A percentile compares a stretch with the other conserved stretches of the same genome.
phyloP scores from a whole-genome alignment of 768 basidiomycete species.

The Tylopilus felleus region DNA sequence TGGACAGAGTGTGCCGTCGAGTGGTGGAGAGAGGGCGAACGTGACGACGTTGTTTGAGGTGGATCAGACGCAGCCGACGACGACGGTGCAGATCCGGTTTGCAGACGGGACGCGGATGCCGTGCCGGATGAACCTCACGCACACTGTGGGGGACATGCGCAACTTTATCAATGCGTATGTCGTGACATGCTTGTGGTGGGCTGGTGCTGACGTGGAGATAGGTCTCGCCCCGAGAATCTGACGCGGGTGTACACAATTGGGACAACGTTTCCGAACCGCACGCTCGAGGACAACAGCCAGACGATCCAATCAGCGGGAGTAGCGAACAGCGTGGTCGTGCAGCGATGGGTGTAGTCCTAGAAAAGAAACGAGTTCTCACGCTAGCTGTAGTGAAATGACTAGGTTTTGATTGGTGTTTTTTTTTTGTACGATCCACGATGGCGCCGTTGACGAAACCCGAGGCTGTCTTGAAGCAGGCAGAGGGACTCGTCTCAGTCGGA shows the following conservation, averaged over 20 bases:
- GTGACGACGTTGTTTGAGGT: slow-evolving; percentile 69
- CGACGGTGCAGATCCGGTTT: slow-evolving; percentile 85
- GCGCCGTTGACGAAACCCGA: slow-evolving; percentile 90
- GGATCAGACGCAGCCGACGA: slow-evolving; percentile 77
- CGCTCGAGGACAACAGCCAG: slow-evolving; percentile 56
- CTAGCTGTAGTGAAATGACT: neutral
- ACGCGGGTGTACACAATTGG: slow-evolving; percentile 69
- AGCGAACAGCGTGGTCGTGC: slow-evolving; percentile 80
- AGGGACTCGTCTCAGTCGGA: slow-evolving; percentile 88
- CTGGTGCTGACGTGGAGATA: slow-evolving; percentile 27
- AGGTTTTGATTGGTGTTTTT: neutral
- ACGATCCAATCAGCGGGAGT: slow-evolving; percentile 75
- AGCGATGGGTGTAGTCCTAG: slow-evolving; percentile 66
- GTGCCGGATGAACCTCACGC: slow-evolving; percentile 84
- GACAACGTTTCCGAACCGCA: slow-evolving; percentile 85
- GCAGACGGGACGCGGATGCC: slow-evolving; percentile 87
- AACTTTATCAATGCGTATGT: slow-evolving; percentile 89
- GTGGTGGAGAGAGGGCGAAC: slow-evolving; percentile 31
- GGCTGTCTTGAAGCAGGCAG: slow-evolving; percentile 89
- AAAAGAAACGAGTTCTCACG: slow-evolving; percentile 20
- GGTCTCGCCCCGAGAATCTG: slow-evolving; percentile 67
- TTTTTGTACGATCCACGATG: slow-evolving; percentile 46
- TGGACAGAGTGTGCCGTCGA: slow-evolving; percentile 12
- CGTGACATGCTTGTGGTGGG: neutral
- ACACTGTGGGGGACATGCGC: slow-evolving; percentile 82